Evolutionary conservation across 2,329 filamentous ascomycete genomes (phyloP).

Genomic region (Paraconiothyrium brasiliense): DNA sequence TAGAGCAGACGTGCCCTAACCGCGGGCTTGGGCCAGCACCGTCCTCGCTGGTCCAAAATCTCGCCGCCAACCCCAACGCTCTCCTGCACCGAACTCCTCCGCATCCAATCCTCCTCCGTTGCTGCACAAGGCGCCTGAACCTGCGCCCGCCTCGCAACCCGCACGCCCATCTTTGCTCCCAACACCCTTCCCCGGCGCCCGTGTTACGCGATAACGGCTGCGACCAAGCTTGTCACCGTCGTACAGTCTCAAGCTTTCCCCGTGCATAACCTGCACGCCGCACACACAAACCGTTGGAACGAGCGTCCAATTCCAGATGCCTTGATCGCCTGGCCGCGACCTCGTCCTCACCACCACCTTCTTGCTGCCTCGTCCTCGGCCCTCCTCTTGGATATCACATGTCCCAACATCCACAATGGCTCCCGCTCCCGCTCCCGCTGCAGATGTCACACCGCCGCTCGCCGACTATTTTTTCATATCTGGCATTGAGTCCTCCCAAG

Average conservation of each 20-base stretch:
- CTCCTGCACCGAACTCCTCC: conserved; percentile 14
- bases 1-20: conserved; percentile 1
- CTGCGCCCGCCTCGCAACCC: not conserved
- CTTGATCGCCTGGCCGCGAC: conserved; percentile 37
- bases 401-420: conserved; percentile 44
- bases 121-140: not conserved
- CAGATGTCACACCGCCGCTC: conserved; percentile 61
- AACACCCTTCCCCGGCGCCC: conserved; percentile 30
- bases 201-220: conserved; percentile 32
- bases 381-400: conserved; percentile 42
- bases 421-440: conserved; percentile 47
- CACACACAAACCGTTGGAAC: conserved; percentile 42
- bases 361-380: conserved; percentile 29
- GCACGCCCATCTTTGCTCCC: conserved; percentile 12
- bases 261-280: conserved; percentile 26
- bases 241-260: conserved; percentile 32
- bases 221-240: conserved; percentile 36
- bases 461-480: conserved; percentile 74
- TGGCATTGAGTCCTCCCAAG: conserved; percentile 62
- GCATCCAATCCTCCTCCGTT: conserved; percentile 8
- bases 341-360: conserved; percentile 36
- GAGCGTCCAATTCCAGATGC: conserved; percentile 47
- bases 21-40: conserved; percentile 13
- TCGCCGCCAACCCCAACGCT: conserved; percentile 1
- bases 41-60: conserved; percentile 11